Conservation (phyloP, 2,329 filamentous ascomycete species). For the Aspergillus spinulosporus region DNA sequence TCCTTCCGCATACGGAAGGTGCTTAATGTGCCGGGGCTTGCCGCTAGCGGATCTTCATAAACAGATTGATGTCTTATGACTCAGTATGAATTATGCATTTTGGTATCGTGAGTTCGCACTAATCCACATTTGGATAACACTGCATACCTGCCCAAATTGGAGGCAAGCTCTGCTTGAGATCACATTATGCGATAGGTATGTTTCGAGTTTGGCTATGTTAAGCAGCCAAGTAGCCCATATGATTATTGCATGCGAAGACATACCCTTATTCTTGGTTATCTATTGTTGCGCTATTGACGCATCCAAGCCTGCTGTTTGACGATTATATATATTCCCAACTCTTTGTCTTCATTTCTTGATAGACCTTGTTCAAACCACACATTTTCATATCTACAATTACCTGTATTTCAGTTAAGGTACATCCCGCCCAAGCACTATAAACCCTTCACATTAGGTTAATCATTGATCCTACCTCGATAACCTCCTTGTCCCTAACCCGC, state of each 20-base stretch:
- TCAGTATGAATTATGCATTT: background rate
- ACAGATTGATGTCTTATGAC: background rate
- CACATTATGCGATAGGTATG: no score
- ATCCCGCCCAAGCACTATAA: background rate
- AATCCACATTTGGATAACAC: no score
- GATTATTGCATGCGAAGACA: no score
- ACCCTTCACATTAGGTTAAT: background rate
- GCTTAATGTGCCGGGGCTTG: background rate
- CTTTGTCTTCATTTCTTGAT: no score
- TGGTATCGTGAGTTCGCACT: no score
- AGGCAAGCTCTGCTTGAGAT: no score
- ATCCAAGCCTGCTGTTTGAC: background rate
- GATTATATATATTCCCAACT: background rate
- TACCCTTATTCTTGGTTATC: no score
- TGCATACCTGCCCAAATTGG: no score
- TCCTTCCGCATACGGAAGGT: slow-evolving; percentile 1
- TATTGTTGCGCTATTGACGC: no score
- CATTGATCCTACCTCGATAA: slow-evolving; percentile 22
- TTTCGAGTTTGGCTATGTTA: no score
- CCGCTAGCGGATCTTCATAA: background rate
- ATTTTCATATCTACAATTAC: background rate
- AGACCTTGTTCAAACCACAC: background rate
- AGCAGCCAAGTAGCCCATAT: no score
- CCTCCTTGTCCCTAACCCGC: slow-evolving; percentile 10
- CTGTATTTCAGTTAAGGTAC: background rate